Evolutionary conservation across 2,329 filamentous ascomycete species (phyloP).

Genomic region (Fusarium humuli): DNA sequence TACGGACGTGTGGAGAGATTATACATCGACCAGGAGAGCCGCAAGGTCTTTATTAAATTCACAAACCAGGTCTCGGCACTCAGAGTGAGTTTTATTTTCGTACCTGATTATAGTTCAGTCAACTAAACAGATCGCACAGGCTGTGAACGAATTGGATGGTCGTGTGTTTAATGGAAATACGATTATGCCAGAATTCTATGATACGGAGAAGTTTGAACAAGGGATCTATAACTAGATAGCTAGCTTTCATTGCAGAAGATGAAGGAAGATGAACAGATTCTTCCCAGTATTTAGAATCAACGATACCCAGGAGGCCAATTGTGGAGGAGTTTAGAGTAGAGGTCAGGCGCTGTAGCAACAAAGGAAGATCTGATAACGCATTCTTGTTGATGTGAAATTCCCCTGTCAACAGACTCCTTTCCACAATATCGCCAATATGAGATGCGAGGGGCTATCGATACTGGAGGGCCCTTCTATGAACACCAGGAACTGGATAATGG

Average conservation of each 20-base stretch:
- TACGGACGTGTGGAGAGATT: constrained; percentile 87
- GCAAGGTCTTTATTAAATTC: constrained; percentile 92
- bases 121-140: constrained; percentile 60
- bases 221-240: constrained; percentile 60
- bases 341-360: background rate
- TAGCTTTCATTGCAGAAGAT: background rate
- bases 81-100: constrained; percentile 68
- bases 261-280: background rate
- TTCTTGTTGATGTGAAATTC: background rate
- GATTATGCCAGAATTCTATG: constrained; percentile 85
- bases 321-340: background rate
- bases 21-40: constrained; percentile 73
- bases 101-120: background rate
- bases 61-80: constrained; percentile 86
- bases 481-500: too few species aligned
- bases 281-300: background rate
- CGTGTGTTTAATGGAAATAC: constrained; percentile 88
- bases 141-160: constrained; percentile 89
- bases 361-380: background rate
- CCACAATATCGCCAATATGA: too few species aligned
- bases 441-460: background rate
- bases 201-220: constrained; percentile 82
- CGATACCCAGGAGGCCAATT: constrained; percentile 4
- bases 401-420: too few species aligned
- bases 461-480: background rate